Base-by-base conservation (phyloP, 108 stramenopile species). In the Skeletonema costatum region DNA sequence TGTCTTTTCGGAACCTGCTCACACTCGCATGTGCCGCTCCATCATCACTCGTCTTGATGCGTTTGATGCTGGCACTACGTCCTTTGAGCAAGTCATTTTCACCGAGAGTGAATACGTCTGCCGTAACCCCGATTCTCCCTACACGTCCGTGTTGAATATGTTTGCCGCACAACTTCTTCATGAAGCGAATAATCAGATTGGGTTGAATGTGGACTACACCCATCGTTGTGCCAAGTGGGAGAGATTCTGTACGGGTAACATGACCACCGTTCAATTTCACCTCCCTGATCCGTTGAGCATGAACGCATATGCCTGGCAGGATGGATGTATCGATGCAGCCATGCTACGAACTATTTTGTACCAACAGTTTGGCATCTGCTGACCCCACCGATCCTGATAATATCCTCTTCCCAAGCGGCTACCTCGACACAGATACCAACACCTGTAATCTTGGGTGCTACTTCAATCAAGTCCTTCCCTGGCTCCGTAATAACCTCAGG, bases 191-290 rank as follows among this genome's bases (percentile, higher is more conserved):
- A 68, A 77, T 16, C 44, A 44, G 4, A 38, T 77, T 32, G 68
- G 68, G 3, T 46, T 77, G 69, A 64, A 64, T 64, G 76, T 77
- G 6, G 41, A 61, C 32, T 77, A 77, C 50, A 77, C 76, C 19
- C 76, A 77, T 70, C 60, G 76, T 8, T 77, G 76, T 70, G 76
- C 76, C 63, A 69, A 70, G 69, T 77, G 76, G 76, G 76, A 77
- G 50, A 35, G 68, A 42, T 69, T 64, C 46, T 70, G 69, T 51
- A 70, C 65, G 31, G 76, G 76, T 11, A 77, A 77, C 35, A 70
- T 60, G 69, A 77, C 76, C 32, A 77, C 76, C 32, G 59, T 77
- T 16, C 76, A 77, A 50, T 77, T 77, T 42, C 68, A 70, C 38
- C 38, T 77, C 39, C 76, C 76, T 13, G 76, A 77, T 64, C 76